phyloP scores from a whole-genome alignment of 2,329 filamentous ascomycete species.

The Sphaerostilbella broomeana region DNA sequence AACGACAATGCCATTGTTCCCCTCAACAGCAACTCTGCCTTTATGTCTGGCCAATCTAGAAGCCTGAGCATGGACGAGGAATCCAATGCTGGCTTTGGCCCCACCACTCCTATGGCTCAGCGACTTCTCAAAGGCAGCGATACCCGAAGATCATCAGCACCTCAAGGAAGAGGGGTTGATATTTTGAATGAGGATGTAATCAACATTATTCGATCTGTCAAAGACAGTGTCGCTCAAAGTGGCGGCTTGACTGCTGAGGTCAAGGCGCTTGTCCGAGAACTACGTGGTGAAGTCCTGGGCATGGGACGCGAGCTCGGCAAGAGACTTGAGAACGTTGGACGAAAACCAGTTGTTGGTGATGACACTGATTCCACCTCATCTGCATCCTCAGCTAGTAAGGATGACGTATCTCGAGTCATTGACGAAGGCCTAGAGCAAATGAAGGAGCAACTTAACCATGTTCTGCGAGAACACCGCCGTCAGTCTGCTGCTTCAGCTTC shows the following conservation, averaged over 20 bases:
- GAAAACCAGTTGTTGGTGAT: slow-evolving; percentile 36
- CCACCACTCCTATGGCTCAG: slow-evolving; percentile 29
- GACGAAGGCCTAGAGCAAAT: slow-evolving; percentile 75
- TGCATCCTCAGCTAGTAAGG: slow-evolving; percentile 42
- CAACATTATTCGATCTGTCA: slow-evolving; percentile 76
- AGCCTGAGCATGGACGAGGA: slow-evolving; percentile 39
- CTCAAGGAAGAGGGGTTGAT: slow-evolving; percentile 38
- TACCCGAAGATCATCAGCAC: slow-evolving; percentile 38
- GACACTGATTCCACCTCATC: slow-evolving; percentile 41
- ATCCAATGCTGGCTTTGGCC: slow-evolving; percentile 27
- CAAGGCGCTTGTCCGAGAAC: slow-evolving; percentile 81
- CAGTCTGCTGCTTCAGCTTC: slow-evolving; percentile 59
- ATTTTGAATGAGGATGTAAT: slow-evolving; percentile 71
- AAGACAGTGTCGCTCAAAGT: slow-evolving; percentile 82
- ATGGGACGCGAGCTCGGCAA: slow-evolving; percentile 90
- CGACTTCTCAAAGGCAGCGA: slow-evolving; percentile 39
- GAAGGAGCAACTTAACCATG: slow-evolving; percentile 73
- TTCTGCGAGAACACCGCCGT: slow-evolving; percentile 68
- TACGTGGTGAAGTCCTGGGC: slow-evolving; percentile 85
- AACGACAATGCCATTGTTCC: slow-evolving; percentile 38
- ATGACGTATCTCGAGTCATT: slow-evolving; percentile 70
- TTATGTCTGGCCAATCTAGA: not conserved
- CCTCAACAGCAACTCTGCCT: slow-evolving; percentile 13
- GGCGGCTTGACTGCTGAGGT: slow-evolving; percentile 88
- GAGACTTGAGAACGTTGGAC: slow-evolving; percentile 66